Evolutionary conservation across 352 stramenopile genomes (phyloP), one percentile per base, ranked within the genome.

Genomic region (Phytophthora ramorum): DNA sequence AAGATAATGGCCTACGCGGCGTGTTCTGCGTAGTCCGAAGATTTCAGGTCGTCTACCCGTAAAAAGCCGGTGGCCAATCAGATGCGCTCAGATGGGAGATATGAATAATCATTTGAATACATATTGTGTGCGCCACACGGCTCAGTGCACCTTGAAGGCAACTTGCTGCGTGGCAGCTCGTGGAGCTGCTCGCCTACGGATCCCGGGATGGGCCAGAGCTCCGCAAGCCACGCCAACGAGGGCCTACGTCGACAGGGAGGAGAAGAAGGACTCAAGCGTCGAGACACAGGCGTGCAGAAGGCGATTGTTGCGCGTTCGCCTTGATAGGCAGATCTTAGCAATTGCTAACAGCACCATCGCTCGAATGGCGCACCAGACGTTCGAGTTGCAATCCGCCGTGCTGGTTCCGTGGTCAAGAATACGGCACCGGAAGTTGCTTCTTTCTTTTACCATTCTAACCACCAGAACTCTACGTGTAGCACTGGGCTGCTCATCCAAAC

Each of bases 1-100:
- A 65, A 66, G 59, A 73, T 65, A 66, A 73, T 73, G 65, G 63
- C 40, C 41, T 58, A 67, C 57, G 57, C 51, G 60, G 60, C 60
- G 61, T 46, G 49, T 68, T 62, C 54, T 32, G 40, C 30, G 54
- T 46, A 54, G 35, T 24, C 45, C 40, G 54, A 65, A 64, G 59
- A 74, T 70, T 73, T 73, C 65, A 34, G 45, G 58, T 72, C 64
- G 59, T 65, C 58, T 51, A 34, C 7, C 35, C 63, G 63, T 58
- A 35, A 57, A 41, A 20, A n/a, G 17, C 7, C 51, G 45, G 19
- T 24, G 41, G 17, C 53, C 53, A 61, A 61, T 61, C 38, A 44
- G 10, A 37, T 13, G 22, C 40, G 9, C 26, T 16, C 26, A 44
- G 12, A 38, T 57, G 35, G 50, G 35, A 41, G 49, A 57, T 50